Evolutionary conservation across 176 grass and related monocot species (phyloP).

Genomic region (Juncus effusus): DNA sequence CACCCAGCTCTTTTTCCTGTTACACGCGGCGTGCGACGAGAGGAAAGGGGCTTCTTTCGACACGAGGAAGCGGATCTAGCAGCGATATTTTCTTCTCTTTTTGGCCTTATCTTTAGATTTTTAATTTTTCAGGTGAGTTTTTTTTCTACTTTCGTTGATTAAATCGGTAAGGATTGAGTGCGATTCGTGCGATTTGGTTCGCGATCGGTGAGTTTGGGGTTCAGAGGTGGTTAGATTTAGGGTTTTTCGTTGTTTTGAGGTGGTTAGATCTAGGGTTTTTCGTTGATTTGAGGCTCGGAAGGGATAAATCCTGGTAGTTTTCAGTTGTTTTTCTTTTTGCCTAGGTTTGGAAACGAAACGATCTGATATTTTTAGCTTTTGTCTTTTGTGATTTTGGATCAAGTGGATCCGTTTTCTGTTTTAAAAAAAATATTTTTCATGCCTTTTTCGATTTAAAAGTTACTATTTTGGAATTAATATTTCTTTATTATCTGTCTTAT

Average conservation of each 20-base stretch:
- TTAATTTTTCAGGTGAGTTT: conserved; percentile 7
- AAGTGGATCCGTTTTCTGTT: background rate
- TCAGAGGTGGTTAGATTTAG: background rate
- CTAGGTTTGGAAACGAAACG: background rate
- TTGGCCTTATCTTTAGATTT: conserved; percentile 23
- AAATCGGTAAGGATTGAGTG: background rate
- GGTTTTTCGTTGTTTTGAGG: background rate
- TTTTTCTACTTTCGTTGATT: conserved; percentile 12
- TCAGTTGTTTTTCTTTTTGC: background rate
- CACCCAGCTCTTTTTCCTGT: conserved; percentile 1
- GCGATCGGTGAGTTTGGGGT: background rate
- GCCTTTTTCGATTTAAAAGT: conserved; percentile 2
- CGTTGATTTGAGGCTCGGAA: background rate
- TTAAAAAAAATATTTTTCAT: background rate
- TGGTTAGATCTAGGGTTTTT: background rate
- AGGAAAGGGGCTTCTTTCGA: conserved; percentile 4
- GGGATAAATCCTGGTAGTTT: background rate
- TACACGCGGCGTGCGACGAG: conserved; percentile 21
- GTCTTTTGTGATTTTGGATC: conserved; percentile 22
- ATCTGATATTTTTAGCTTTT: conserved; percentile 20
- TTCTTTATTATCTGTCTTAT: conserved; percentile 8
- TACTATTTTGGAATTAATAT: background rate
- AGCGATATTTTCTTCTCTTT: background rate
- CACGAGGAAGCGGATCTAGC: background rate
- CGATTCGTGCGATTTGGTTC: conserved; percentile 11